Percentiles rank a stretch among this genome's conserved stretches.
Evolutionary conservation across 805 yeast species (phyloP).

Genomic region (Maudiozyma barnettii): DNA sequence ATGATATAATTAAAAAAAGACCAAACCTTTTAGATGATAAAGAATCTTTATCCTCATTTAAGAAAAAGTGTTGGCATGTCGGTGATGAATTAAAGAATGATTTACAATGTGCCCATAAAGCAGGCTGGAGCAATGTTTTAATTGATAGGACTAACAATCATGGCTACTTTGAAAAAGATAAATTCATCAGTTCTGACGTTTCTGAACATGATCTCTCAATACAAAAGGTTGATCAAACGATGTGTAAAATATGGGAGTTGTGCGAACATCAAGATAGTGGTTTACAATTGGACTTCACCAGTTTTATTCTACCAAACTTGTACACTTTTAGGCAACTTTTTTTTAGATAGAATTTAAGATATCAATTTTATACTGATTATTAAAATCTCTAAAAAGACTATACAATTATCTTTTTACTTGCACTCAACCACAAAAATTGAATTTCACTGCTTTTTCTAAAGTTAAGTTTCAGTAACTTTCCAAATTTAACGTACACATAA

Average conservation of each 20-base stretch:
- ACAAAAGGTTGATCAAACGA: constrained; percentile 22
- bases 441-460: too few relatives aligned
- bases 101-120: constrained; percentile 38
- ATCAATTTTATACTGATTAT: neutral
- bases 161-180: constrained; percentile 14
- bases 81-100: constrained; percentile 58
- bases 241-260: constrained; percentile 12
- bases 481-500: neutral
- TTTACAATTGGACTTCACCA: constrained; percentile 12
- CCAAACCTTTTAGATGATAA: constrained; percentile 11
- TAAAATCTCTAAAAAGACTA: too few relatives aligned
- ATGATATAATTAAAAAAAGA: constrained; percentile 19
- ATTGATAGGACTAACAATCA: constrained; percentile 37
- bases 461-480: too few relatives aligned
- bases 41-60: constrained; percentile 11
- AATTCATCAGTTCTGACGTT: constrained; percentile 3
- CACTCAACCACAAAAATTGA: too few relatives aligned
- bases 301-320: constrained; percentile 21
- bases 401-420: too few relatives aligned
- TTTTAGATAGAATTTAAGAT: neutral
- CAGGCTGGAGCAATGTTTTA: constrained; percentile 56
- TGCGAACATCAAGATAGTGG: constrained; percentile 13
- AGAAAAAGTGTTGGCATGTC: constrained; percentile 45
- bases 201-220: constrained; percentile 16
- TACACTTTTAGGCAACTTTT: constrained; percentile 5